Evolutionary conservation across 2,329 filamentous ascomycete species (phyloP), one percentile per base, ranked within the genome.

Genomic region (Bipolaris bicolor): DNA sequence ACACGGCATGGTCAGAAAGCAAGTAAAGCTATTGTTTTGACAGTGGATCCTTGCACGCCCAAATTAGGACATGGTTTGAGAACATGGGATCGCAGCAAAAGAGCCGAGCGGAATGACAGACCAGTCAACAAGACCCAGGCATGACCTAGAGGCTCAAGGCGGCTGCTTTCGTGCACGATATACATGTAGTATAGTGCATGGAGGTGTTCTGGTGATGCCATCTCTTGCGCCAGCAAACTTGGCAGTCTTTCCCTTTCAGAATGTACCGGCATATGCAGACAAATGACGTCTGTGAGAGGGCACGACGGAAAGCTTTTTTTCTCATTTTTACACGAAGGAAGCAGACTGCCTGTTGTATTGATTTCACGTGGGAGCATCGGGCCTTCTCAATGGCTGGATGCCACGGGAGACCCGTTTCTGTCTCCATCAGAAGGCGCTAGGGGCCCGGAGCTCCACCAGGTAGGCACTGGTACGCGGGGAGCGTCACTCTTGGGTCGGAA

Each of bases 301-400:
- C 43, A 5, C 2, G 20, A 18, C 43, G 20, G 26, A 49, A 53
- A 47, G 55, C 46, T 58, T 56, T 57, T 57, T 51, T 44, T 53
- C 40, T 37, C 33, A 16, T 24, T 50, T 10, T 39, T 57, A 24
- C 52, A 52, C 52, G 47, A 53, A 40, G 57, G 56, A 57, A 53
- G 18, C 40, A 51, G 45, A n/a, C 55, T 46, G 44, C 43, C 49
- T 47, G 39, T 45, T 48, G 26, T 24, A 33, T 45, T 44, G 15
- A 37, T 44, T 50, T 55, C 61, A 65, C 66, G 66, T 61, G 60
- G 49, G 29, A 44, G 48, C 54, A 20, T 53, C 54, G 49, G 54
- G 49, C 58, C 47, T 62, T 60, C 56, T 60, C 53, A 62, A 62
- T 69, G 65, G 66, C 53, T 56, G 51, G 58, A 43, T 53, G 56